These are phyloP conservation scores for Debaryomyces subglobosus DNA, from an alignment of 1,139 yeast genomes.

Conservation along the genomic window DNA sequence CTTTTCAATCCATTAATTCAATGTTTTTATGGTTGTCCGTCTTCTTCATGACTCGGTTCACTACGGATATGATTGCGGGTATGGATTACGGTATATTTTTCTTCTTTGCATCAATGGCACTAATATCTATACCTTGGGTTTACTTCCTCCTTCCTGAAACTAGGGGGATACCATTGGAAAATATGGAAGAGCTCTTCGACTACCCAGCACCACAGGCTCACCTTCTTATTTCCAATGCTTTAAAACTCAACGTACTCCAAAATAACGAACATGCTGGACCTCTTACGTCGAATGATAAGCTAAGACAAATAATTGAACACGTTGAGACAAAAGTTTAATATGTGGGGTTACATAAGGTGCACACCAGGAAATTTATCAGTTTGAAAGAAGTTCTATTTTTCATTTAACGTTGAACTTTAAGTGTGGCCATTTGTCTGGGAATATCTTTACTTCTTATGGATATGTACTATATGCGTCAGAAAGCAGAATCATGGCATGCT, in stretches of 20 bases:
- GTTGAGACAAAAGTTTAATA: neutral
- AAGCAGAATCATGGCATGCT: too few relatives aligned
- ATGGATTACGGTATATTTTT: slow-evolving; percentile 48
- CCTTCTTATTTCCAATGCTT: neutral
- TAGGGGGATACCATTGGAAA: slow-evolving; percentile 46
- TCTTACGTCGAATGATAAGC: neutral
- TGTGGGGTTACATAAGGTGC: too few relatives aligned
- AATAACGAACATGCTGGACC: neutral
- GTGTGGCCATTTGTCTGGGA: too few relatives aligned
- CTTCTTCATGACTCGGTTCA: slow-evolving; percentile 48
- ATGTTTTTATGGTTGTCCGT: slow-evolving; percentile 54
- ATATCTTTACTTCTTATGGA: too few relatives aligned
- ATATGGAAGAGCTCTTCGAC: slow-evolving; percentile 44
- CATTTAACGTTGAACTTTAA: too few relatives aligned
- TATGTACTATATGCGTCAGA: too few relatives aligned
- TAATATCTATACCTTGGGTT: slow-evolving; percentile 33
- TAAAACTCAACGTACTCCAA: neutral
- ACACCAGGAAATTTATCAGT: too few relatives aligned
- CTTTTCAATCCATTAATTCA: slow-evolving; percentile 46
- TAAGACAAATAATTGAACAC: neutral
- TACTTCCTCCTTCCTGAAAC: slow-evolving; percentile 49
- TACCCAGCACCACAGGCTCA: slow-evolving; percentile 34
- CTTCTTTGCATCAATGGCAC: slow-evolving; percentile 41
- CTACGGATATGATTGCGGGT: slow-evolving; percentile 43
- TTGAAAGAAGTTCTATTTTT: too few relatives aligned